Base-by-base conservation (phyloP, 1,139 yeast species). In the Geotrichum klebahnii region DNA sequence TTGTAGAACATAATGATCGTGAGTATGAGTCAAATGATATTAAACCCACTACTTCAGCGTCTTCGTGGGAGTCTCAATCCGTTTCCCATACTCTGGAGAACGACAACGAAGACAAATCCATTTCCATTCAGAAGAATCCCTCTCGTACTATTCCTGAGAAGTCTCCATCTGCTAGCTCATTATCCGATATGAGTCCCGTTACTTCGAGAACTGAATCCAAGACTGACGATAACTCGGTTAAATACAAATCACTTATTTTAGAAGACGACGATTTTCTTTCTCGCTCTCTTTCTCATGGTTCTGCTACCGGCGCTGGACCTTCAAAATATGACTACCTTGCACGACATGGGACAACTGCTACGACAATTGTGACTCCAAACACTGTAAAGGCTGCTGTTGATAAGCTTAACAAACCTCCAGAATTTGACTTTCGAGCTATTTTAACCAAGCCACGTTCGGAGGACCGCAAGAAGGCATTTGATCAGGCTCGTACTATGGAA, bases 351-450 rank as follows among this genome's bases (percentile, higher is more conserved):
- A 48, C 51, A 2, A 38, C 47, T 10, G 48, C 51, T 5, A 48
- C 48, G 8, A 44, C 47, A 2, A 35, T 44, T 19, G 36, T 36
- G 17, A 31, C 41, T 16, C 28, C 24, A 2, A 6, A 16, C 17
- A 16, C 29, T 6, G 31, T 24, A 6, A 24, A 24, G 23, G 3
- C 8, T 3, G 17, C 28, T 5, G 40, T 41, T 9, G 44, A 37
- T 16, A 48, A 33, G 36, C 52, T 61, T 6, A 66, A 60, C 51
- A 57, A 65, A 16, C 67, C 67, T 5, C 72, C 72, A 0, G 58
- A 52, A 22, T 61, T 67, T 36, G 71, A 68, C 53, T 66, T 69
- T 50, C 50, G 60, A 9, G 68, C 65, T 1, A 59, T 66, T 5
- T 52, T 67, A 14, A 53, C 63, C 50, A 63, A 59, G 42, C 59